Evolutionary conservation across 371 early-diverging fungal species (phyloP).

Genomic region (Zychaea mexicana): DNA sequence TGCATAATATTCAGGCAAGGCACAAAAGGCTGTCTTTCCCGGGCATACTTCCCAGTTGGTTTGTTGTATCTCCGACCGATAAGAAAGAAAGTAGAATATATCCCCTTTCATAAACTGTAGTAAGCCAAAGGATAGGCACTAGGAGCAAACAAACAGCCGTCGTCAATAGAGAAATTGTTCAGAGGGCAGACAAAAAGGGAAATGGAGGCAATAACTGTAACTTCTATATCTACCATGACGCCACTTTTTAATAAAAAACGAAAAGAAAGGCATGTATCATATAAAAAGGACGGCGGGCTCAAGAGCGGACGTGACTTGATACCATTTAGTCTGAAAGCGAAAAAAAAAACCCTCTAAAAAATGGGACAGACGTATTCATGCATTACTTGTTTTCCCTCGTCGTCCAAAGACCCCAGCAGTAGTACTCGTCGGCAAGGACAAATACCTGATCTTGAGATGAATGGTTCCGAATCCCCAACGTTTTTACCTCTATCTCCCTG

Average conservation of each 20-base stretch:
- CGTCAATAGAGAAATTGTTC: background rate
- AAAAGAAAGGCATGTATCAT: background rate
- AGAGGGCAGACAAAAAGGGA: too few relatives aligned
- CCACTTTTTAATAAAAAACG: background rate
- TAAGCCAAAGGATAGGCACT: too few relatives aligned
- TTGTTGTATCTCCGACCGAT: background rate
- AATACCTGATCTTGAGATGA: constrained; percentile 3
- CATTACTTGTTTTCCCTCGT: constrained; percentile 4
- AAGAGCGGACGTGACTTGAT: background rate
- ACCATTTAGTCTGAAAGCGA: constrained; percentile 2
- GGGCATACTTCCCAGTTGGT: too few relatives aligned
- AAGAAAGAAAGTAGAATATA: too few relatives aligned
- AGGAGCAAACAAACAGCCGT: background rate
- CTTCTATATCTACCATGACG: background rate
- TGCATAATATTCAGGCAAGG: too few relatives aligned
- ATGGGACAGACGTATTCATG: constrained; percentile 1
- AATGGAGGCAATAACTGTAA: background rate
- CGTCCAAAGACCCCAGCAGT: background rate
- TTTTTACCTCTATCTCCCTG: background rate
- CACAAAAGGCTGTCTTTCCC: too few relatives aligned
- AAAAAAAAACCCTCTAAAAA: background rate
- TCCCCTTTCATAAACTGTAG: too few relatives aligned
- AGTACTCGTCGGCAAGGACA: too few relatives aligned
- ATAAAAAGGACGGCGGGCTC: background rate
- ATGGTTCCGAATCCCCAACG: background rate